Base-by-base conservation (phyloP, 805 yeast species). In the Yarrowia sp. region DNA sequence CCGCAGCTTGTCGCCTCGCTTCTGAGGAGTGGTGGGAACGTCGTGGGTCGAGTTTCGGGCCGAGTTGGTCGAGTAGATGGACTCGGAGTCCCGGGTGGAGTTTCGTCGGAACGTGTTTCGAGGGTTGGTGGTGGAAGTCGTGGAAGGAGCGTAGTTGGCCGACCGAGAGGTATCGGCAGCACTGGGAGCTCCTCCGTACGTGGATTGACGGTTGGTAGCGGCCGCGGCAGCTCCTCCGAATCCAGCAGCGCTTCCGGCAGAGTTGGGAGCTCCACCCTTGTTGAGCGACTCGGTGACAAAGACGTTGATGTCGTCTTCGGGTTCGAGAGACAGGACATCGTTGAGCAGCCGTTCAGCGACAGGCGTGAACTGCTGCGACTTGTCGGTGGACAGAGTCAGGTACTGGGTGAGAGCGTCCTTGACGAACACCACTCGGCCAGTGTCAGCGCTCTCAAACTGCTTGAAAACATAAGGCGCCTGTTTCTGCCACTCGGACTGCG, bases 401-500 rank as follows among this genome's bases (percentile, higher is more conserved):
- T 86, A 88, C 74, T 87, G 87, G 63, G 88, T 81, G 69, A 93
- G 82, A 68, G 88, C 83, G 67, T 87, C 87, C 75, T 91, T 88
- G 70, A 91, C 80, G 69, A 86, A 83, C 70, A 79, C 82, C 77
- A 86, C 82, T 79, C 91, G 86, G 77, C 80, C 80, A 74, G 80
- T 83, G 76, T 92, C 97, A 72, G 89, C 87, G 71, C 82, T 82
- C 75, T 91, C 95, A 76, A 92, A 89, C 72, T 86, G 86, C 72
- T 88, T 88, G 75, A 90, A 89, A 52, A 89, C 86, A 68, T 84
- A 86, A 2, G 97, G 94, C 2, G 95, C 94, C 76, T 88, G 87
- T 67, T 85, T 80, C 71, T 87, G 88, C 97, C 97, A 92, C 73
- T 72, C 74, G 67, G 72, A 43, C 67, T 76, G 77, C 71, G 79